Base-by-base conservation (phyloP, 345 rosid genomes). In the Lepidium didymum region DNA sequence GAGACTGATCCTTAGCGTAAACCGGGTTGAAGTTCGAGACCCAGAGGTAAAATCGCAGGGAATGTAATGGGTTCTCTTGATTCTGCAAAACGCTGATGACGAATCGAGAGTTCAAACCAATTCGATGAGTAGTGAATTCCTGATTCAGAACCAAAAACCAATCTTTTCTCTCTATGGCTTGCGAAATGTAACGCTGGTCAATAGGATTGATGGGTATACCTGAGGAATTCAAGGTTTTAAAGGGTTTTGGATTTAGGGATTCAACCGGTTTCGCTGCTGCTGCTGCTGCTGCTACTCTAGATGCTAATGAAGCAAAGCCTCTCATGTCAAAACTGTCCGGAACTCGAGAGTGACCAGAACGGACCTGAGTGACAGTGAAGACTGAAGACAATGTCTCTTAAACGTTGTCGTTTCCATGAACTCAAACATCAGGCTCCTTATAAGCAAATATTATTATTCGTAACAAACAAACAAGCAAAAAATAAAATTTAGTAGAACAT, bases 11-110 rank as follows among this genome's bases (percentile, higher is more conserved):
- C 80, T 69, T 80, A 1, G 81, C 74, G 69, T 83, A 70, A 21
- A 69, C 57, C 19, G 80, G 82, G 51, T 87, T 81, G 15, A 72
- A 44, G 75, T 75, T 81, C 9, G 84, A 85, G 67, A 81, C 81
- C 98, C 98, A 93, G 82, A 87, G 74, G 77, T 85, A 90, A 62
- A 90, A 84, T 38, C 82, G 81, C 70, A 90, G 71, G 56, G 89
- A 44, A 21, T 69, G 67, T 18, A 87, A 56, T 13, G 94, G 88
- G 78, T 85, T 84, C 19, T 87, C 89, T 67, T 87, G 96, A 72
- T 87, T 88, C 77, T 88, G 97, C 75, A 90, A 62, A 16, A 93
- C 55, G 62, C 96, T 87, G 29, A 81, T 79, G 6, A 81, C 60
- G 76, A 81, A 79, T 70, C 77, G 87, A 73, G 92, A 52, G 41